These are phyloP conservation scores for Cymbopogon flexuosus DNA, from an alignment of 202 grass and related monocot genomes.

Conservation along the genomic window DNA sequence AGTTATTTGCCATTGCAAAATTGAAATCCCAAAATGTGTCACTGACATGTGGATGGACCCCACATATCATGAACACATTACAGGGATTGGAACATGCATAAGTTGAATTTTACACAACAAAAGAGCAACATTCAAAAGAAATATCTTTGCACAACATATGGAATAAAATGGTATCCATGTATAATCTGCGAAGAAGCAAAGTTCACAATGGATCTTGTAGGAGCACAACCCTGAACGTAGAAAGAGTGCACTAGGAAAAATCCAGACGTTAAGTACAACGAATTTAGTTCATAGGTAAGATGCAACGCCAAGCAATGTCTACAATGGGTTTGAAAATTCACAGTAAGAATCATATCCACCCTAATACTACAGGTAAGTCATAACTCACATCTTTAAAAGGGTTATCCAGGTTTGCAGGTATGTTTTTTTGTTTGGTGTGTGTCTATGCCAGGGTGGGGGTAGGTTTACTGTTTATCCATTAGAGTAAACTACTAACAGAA, in stretches of 20 bases:
- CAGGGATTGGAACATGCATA: background rate
- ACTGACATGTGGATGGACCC: background rate
- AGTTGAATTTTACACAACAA: background rate
- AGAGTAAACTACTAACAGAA: background rate
- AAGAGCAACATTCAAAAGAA: slow-evolving; percentile 11
- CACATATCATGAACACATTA: background rate
- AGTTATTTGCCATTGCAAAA: background rate
- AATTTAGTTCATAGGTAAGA: background rate
- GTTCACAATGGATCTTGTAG: background rate
- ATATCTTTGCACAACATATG: background rate
- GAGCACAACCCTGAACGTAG: background rate
- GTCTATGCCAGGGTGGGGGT: no score
- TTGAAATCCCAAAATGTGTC: slow-evolving; percentile 3
- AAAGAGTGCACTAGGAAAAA: background rate
- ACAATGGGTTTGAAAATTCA: slow-evolving; percentile 1
- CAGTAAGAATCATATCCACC: background rate
- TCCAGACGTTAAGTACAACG: background rate
- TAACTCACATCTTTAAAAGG: slow-evolving; percentile 1
- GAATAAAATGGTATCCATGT: background rate
- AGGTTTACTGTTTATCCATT: no score
- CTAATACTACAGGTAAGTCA: background rate
- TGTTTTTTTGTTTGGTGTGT: background rate
- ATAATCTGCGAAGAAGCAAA: background rate
- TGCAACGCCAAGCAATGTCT: background rate
- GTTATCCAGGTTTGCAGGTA: slow-evolving; percentile 18